Base-by-base conservation (phyloP, 805 yeast species). In the Pichia kluyveri region DNA sequence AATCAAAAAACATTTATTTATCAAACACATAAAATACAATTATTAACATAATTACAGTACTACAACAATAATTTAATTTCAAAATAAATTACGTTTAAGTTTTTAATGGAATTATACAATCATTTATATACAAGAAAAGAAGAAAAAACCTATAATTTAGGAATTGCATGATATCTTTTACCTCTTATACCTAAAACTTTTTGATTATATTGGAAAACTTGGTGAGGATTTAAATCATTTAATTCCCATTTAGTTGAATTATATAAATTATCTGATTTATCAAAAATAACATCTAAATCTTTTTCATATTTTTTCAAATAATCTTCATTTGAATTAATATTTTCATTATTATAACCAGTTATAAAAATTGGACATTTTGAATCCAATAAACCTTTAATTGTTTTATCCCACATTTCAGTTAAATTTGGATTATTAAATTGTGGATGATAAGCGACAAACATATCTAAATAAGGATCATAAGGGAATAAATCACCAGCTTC, bases 401-500 rank as follows among this genome's bases (percentile, higher is more conserved):
- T 74, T 63, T 86, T 83, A 54, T 77, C 77, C 97, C 98, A 91
- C 60, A 80, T 77, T 50, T 83, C 82, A 63, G 77, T 74, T 23
- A 82, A 72, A 59, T 87, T 96, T 14, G 86, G 85, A 8, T 93
- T 84, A 18, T 87, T 82, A 60, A 89, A 78, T 39, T 96, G 96
- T 4, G 99, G 98, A 65, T 91, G 98, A 84, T 91, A 93, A 46
- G 86, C 73, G 76, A 88, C 89, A 68, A 93, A 93, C 28, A 80
- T 79, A 63, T 93, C 99, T 62, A 87, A 76, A 66, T 91, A 93
- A 41, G 99, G 99, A 65, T 93, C 99, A 65, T 90, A 93, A 6
- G 99, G 99, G 81, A 88, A 87, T 65, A 93, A 86, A 68, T 91
- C 97, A 59, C 90, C 93, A 43, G 87, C 82, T 59, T 89, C 89